These are phyloP conservation scores for Colletotrichum zoysiae DNA, from an alignment of 2,329 filamentous ascomycete genomes.

Conservation along the genomic window DNA sequence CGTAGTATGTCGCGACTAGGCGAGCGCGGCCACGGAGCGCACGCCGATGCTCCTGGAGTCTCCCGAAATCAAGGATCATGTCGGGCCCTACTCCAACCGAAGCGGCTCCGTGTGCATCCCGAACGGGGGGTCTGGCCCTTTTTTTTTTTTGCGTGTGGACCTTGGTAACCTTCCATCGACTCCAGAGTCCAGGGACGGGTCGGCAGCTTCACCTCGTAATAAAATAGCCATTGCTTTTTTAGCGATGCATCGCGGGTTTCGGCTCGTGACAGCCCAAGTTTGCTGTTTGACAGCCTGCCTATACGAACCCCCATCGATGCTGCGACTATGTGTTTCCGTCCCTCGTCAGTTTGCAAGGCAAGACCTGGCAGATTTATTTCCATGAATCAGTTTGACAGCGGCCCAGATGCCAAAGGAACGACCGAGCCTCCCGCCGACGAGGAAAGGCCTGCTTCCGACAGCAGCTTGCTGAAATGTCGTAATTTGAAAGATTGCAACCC, in stretches of 20 bases:
- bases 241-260: background rate
- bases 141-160: constrained; percentile 17
- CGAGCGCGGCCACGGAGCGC: constrained; percentile 12
- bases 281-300: too few species aligned
- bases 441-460: constrained; percentile 23
- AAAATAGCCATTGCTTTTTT: background rate
- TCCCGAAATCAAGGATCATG: constrained; percentile 23
- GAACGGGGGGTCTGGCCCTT: constrained; percentile 13
- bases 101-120: constrained; percentile 14
- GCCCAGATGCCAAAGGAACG: constrained; percentile 23
- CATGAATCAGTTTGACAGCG: constrained; percentile 22
- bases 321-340: constrained; percentile 4
- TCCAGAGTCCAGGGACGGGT: background rate
- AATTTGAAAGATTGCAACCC: constrained; percentile 13
- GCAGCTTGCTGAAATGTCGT: constrained; percentile 3
- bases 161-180: background rate
- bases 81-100: background rate
- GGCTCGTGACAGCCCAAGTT: background rate
- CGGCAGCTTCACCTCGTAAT: background rate
- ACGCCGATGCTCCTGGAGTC: constrained; percentile 33
- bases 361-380: background rate
- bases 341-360: constrained; percentile 10
- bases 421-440: constrained; percentile 15
- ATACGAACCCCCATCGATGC: constrained; percentile 1
- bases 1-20: too few species aligned